Conservation (phyloP, 805 yeast genomes). For the Kuraishia hungarica region DNA sequence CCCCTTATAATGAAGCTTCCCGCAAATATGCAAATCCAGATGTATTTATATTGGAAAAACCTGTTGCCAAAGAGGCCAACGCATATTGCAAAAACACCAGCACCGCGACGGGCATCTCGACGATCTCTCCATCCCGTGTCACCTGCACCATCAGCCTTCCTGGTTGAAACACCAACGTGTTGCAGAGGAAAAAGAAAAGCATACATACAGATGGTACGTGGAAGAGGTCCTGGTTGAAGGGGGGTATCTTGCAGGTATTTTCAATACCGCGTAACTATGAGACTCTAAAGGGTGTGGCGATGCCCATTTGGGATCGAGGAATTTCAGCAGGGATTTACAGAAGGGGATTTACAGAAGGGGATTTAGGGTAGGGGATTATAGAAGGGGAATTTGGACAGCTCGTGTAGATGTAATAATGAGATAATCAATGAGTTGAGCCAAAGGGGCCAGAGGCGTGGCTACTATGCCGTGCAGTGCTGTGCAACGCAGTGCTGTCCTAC, state of each 20-base stretch:
- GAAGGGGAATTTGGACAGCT: too few relatives aligned
- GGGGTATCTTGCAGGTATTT: background rate
- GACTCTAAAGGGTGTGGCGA: background rate
- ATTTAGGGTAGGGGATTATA: too few relatives aligned
- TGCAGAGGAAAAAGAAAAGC: background rate
- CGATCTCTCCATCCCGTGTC: background rate
- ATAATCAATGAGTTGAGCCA: too few relatives aligned
- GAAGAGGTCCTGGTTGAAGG: background rate
- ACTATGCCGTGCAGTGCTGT: too few relatives aligned
- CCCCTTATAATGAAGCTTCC: background rate
- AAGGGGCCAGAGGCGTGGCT: too few relatives aligned
- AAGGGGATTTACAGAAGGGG: background rate
- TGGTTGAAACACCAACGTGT: background rate
- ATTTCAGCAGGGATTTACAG: background rate
- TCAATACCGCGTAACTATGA: background rate
- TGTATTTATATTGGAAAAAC: background rate
- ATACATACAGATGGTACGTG: background rate
- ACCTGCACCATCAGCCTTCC: background rate
- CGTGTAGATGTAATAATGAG: background rate
- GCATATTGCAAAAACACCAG: background rate
- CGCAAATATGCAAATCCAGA: background rate
- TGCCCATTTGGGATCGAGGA: background rate
- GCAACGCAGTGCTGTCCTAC: too few relatives aligned
- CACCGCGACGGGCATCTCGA: background rate
- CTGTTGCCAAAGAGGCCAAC: background rate